Evolutionary conservation across 768 basidiomycete species (phyloP), one percentile per base, ranked within the genome.

Genomic region (Phanerodontia chrysosporium): DNA sequence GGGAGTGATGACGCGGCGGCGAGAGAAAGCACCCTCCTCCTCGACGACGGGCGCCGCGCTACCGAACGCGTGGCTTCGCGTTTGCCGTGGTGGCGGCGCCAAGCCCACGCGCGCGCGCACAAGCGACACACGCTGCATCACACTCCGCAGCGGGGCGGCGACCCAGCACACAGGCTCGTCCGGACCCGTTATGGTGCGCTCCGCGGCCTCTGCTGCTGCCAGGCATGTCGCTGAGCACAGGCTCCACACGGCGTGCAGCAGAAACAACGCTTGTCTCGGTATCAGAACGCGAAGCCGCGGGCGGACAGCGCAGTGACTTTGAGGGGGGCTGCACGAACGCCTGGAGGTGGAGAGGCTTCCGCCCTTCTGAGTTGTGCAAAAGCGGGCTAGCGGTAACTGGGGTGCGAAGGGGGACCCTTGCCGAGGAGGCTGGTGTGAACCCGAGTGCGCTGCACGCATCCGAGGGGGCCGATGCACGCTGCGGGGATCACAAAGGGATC

Each of bases 301-400:
- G 32, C 32, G 32, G 32, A 13, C 32, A 7, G 6, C 32, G 32
- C 7, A 7, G 25, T 49, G 48, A 49, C 25, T 49, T 14, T 30
- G 49, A 51, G 10, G 18, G 27, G 49, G 29, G 12, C 29, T 51
- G 49, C 32, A 6, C 7, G 32, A 13, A 42, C 39, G 39, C 18
- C 39, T 42, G 30, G 36, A 42, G 42, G 52, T 53, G 52, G 52
- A 53, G 52, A 35, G 52, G 36, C 52, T 53, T 32, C 22, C 8
- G 18, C 39, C 22, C 30, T 21, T 35, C 22, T 42, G 30, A 24
- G 22, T 16, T n/a, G n/a, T n/a, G n/a, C n/a, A n/a, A n/a, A 14
- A 32, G 22, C 25, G 39, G 16, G 39, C 39, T 42, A 42, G 18
- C n/a, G 16, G 46, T 48, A 48, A 48, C 27, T 48, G 46, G 52